phyloP scores from a whole-genome alignment of 208 protist genomes.

The Leishmania martiniquensis region DNA sequence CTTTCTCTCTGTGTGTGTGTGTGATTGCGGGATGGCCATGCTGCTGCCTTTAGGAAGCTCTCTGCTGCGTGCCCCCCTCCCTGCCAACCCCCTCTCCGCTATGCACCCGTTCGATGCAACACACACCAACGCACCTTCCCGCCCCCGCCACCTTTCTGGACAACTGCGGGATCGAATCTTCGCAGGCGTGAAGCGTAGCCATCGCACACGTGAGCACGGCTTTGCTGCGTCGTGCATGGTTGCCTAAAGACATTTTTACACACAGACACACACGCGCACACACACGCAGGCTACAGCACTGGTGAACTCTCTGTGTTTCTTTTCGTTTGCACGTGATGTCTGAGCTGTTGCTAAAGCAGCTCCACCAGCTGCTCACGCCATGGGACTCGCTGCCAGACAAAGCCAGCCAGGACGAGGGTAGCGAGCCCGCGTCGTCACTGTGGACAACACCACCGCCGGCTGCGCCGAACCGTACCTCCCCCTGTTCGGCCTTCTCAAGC shows the following conservation, averaged over 20 bases:
- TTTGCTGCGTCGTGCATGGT: neutral
- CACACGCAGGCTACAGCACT: neutral
- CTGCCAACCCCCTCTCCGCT: no score
- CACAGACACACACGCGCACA: neutral
- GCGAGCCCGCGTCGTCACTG: neutral
- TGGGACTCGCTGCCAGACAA: conserved; percentile 45
- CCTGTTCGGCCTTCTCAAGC: neutral
- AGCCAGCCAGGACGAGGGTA: neutral
- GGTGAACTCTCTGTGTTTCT: neutral
- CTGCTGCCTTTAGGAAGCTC: no score
- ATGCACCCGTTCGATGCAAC: neutral
- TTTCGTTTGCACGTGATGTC: conserved; percentile 12
- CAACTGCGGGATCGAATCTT: neutral
- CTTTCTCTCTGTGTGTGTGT: no score
- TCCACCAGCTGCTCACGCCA: conserved; percentile 56
- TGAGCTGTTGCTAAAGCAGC: conserved; percentile 43
- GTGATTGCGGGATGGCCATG: no score
- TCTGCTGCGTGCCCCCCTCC: no score
- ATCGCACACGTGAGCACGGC: no score
- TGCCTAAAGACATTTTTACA: neutral
- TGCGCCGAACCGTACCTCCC: neutral
- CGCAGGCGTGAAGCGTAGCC: neutral
- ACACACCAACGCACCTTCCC: neutral
- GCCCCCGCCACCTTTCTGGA: neutral
- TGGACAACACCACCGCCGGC: neutral